A percentile compares a stretch with the other conserved stretches of the same genome.
phyloP scores from a whole-genome alignment of 352 stramenopile species.

The Phytophthora uliginosa region DNA sequence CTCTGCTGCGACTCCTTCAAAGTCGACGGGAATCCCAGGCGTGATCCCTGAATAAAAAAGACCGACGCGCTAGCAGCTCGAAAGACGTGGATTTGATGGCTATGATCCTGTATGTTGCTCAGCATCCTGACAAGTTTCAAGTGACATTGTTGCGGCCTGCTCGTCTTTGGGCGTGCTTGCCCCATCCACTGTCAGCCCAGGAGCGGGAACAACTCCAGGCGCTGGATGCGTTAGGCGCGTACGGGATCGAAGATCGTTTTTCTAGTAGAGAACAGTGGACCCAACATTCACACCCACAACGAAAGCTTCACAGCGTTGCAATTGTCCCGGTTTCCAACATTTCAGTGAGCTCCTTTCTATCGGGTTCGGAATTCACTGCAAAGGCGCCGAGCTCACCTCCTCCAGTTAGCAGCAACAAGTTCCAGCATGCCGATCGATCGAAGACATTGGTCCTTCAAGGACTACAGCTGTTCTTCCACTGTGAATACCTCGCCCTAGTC shows the following conservation, averaged over 20 bases:
- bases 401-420: not conserved
- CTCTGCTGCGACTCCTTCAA: not conserved
- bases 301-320: not conserved
- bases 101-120: constrained; percentile 1
- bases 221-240: not conserved
- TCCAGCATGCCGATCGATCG: not conserved
- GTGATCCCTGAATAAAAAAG: not conserved
- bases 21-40: not conserved
- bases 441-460: constrained; percentile 21
- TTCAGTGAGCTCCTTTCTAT: not conserved
- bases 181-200: constrained; percentile 1
- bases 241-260: not conserved
- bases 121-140: constrained; percentile 4
- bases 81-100: not conserved
- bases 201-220: not conserved
- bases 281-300: not conserved
- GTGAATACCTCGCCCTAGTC: constrained; percentile 42
- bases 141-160: not conserved
- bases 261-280: not conserved
- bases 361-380: constrained; percentile 15
- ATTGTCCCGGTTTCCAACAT: not conserved
- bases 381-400: not conserved
- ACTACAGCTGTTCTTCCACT: constrained; percentile 46
- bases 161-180: constrained; percentile 14
- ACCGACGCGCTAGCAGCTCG: not conserved